These are phyloP conservation scores for Suillus decipiens DNA, from an alignment of 768 basidiomycete species.

Conservation along the genomic window DNA sequence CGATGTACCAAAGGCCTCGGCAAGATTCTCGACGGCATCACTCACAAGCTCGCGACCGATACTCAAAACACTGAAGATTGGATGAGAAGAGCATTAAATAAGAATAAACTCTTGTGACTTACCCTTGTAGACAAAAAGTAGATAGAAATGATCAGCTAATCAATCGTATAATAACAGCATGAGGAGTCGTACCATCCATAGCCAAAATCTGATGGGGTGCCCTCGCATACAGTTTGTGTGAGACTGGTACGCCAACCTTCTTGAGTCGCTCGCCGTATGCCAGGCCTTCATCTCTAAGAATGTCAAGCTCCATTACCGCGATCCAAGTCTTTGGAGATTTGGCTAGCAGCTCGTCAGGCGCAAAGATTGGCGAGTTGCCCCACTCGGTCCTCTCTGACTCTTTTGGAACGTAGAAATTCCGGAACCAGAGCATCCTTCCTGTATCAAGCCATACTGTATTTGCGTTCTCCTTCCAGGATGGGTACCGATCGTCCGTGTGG, in stretches of 20 bases:
- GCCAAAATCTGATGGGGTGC: slow-evolving; percentile 75
- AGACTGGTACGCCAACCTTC: slow-evolving; percentile 52
- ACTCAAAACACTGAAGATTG: slow-evolving; percentile 34
- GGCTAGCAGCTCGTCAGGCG: slow-evolving; percentile 54
- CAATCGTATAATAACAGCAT: not conserved
- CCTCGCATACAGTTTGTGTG: slow-evolving; percentile 58
- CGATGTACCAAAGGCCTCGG: slow-evolving; percentile 31
- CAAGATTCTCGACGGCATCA: slow-evolving; percentile 39
- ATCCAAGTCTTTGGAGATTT: slow-evolving; percentile 65
- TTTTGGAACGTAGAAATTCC: slow-evolving; percentile 66
- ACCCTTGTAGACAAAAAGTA: slow-evolving; percentile 22
- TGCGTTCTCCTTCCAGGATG: slow-evolving; percentile 60
- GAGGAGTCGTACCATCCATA: slow-evolving; percentile 60
- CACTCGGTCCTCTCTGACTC: slow-evolving; percentile 60
- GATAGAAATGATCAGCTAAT: slow-evolving; percentile 1
- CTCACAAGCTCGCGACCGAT: slow-evolving; percentile 39
- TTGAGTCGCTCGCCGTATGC: slow-evolving; percentile 61
- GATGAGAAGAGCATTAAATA: slow-evolving; percentile 14
- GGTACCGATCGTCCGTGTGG: slow-evolving; percentile 38
- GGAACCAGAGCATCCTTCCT: slow-evolving; percentile 75
- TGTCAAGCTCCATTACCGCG: slow-evolving; percentile 67
- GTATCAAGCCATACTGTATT: slow-evolving; percentile 63
- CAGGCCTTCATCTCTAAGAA: slow-evolving; percentile 68
- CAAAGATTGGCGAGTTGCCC: slow-evolving; percentile 74
- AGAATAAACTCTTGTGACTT: slow-evolving; percentile 9